Percentiles rank a stretch among this genome's conserved stretches.
These are phyloP conservation scores for Cryptococcus floricola DNA, from an alignment of 1,284 basidiomycete genomes.

Conservation along the genomic window DNA sequence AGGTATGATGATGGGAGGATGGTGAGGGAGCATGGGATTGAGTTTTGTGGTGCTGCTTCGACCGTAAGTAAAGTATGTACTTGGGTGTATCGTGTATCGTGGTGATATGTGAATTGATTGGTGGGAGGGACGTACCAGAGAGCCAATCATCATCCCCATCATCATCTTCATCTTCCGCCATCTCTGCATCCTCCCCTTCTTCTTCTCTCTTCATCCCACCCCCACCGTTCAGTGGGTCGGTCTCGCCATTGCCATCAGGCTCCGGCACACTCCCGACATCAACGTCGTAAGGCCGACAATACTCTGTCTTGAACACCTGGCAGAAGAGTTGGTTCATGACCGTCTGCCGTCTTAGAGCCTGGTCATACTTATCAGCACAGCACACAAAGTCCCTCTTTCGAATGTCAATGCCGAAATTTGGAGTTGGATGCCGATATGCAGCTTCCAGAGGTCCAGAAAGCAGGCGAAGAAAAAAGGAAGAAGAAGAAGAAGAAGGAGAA, in stretches of 20 bases:
- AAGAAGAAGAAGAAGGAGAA: not conserved
- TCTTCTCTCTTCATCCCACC: not conserved
- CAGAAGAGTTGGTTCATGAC: constrained; percentile 31
- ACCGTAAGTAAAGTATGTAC: too few relatives aligned
- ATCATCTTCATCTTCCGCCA: not conserved
- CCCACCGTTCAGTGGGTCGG: not conserved
- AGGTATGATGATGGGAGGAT: not conserved
- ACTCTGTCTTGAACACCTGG: constrained; percentile 13
- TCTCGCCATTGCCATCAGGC: constrained; percentile 3
- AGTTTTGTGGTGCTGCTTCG: not conserved
- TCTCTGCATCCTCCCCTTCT: not conserved
- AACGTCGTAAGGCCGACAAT: not conserved
- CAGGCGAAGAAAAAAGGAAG: too few relatives aligned
- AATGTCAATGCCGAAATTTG: not conserved
- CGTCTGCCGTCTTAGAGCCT: constrained; percentile 25
- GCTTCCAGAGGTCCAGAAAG: too few relatives aligned
- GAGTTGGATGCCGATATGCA: not conserved
- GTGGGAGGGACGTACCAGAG: not conserved
- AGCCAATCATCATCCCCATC: constrained; percentile 6
- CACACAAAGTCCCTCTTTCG: not conserved
- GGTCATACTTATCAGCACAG: not conserved
- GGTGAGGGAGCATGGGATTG: not conserved
- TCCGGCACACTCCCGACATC: not conserved
- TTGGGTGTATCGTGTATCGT: too few relatives aligned
- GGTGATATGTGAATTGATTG: too few relatives aligned